Evolutionary conservation across 2,329 filamentous ascomycete genomes (phyloP).

Genomic region (Metarhizium robertsii): DNA sequence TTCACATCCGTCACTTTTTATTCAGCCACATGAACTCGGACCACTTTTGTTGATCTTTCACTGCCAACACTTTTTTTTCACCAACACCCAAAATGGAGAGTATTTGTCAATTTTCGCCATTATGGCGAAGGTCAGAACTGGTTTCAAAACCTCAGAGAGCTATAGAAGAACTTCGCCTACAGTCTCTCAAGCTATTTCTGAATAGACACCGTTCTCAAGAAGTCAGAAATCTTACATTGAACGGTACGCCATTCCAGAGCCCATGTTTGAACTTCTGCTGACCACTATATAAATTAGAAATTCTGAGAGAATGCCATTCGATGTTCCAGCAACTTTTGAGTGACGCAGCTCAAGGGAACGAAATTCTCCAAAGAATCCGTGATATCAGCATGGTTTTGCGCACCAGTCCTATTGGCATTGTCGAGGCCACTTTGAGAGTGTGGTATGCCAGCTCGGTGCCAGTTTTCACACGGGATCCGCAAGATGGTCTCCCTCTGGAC

Average conservation of each 20-base stretch:
- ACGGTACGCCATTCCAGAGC: neutral
- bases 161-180: conserved; percentile 7
- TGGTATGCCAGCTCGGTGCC: conserved; percentile 12
- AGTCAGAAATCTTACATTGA: neutral
- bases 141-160: conserved; percentile 6
- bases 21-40: neutral
- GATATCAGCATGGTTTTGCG: neutral
- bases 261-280: neutral
- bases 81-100: conserved; percentile 12
- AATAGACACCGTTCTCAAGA: neutral
- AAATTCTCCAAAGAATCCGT: conserved; percentile 9
- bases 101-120: conserved; percentile 13
- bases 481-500: conserved; percentile 3
- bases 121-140: conserved; percentile 12
- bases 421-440: conserved; percentile 9
- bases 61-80: neutral
- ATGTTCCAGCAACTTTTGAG: conserved; percentile 7
- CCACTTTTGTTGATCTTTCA: neutral
- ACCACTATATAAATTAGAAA: conserved; percentile 3
- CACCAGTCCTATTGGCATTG: conserved; percentile 5
- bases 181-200: conserved; percentile 7
- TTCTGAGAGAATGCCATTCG: conserved; percentile 5
- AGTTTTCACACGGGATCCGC: conserved; percentile 8
- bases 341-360: conserved; percentile 5
- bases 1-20: neutral